A percentile compares a stretch with the other conserved stretches of the same genome.
Evolutionary conservation across 331 rosid genomes (phyloP).

Genomic region (Ulmus americana): DNA sequence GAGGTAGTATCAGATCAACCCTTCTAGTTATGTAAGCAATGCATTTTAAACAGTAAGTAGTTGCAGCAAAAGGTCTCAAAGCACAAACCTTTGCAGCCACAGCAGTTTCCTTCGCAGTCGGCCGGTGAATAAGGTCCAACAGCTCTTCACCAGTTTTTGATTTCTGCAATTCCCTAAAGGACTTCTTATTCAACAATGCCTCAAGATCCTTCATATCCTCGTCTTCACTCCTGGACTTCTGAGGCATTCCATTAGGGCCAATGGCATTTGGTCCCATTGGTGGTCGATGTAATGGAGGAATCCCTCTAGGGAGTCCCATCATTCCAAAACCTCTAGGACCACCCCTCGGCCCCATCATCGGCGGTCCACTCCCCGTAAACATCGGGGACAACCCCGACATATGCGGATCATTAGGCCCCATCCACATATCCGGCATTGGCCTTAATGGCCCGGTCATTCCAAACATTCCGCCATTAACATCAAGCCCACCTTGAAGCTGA

Average conservation of each 20-base stretch:
- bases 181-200: slow-evolving; percentile 83
- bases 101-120: slow-evolving; percentile 90
- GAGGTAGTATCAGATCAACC: not conserved
- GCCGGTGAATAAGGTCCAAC: slow-evolving; percentile 86
- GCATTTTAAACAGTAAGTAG: not conserved
- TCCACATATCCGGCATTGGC: slow-evolving; percentile 68
- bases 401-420: slow-evolving; percentile 56
- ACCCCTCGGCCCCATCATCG: slow-evolving; percentile 45
- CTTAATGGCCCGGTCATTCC: slow-evolving; percentile 58
- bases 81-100: slow-evolving; percentile 75
- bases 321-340: slow-evolving; percentile 57
- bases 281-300: slow-evolving; percentile 59
- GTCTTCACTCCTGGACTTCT: slow-evolving; percentile 51
- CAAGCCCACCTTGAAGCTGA: slow-evolving; percentile 34
- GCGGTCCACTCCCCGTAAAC: slow-evolving; percentile 45
- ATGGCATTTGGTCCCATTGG: slow-evolving; percentile 55
- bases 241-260: slow-evolving; percentile 41
- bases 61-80: slow-evolving; percentile 7
- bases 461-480: slow-evolving; percentile 44
- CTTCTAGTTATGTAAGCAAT: not conserved
- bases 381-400: slow-evolving; percentile 50
- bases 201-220: slow-evolving; percentile 86
- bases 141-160: slow-evolving; percentile 93
- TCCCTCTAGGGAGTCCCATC: slow-evolving; percentile 58
- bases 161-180: slow-evolving; percentile 70